Base-by-base conservation (phyloP, 192 early-diverging fungal species). In the Coemansia sp. region DNA sequence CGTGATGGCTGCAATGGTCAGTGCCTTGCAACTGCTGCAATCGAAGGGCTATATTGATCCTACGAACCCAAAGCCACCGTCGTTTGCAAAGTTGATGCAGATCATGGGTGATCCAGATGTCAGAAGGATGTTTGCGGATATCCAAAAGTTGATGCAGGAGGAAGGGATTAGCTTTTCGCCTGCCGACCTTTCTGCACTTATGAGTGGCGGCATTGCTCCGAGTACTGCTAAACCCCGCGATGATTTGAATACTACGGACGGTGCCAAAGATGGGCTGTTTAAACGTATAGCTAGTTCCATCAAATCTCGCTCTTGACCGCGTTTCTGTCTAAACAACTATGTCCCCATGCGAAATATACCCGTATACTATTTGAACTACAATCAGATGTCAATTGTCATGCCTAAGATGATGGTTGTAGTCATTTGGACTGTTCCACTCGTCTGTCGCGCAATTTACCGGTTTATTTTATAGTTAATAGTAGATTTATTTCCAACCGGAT, bases 111-210 rank as follows among this genome's bases (percentile, higher is more conserved):
- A 83, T 42, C 4, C 66, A 0, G 80, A 83, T 45, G 31, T 74
- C 14, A 71, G 63, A 42, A 17, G 69, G 14, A 64, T 45, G 31
- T 54, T 72, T 2, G 27, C 41, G 53, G 60, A 67, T 31, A 27
- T 83, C 45, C 50, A 72, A 56, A n/a, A 53, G 50, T 40, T 66
- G 10, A 40, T 83, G 61, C 60, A 69, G 11, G 63, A 74, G 31
- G 80, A 83, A 33, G 75, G 75, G 4, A 69, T 83, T 16, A 44
- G 33, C 17, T 77, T 78, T 64, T 70, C 68, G 57, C 68, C 71
- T 1, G 37, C 62, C 8, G 72, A 76, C 2, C 16, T 82, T 62
- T 37, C 53, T 37, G 66, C 66, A 31, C 63, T 82, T 42, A 69
- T 77, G 65, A 44, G 27, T 17, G 42, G 42, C 31, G 19, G 64